Conservation (phyloP, 2,329 filamentous ascomycete species). For the Botrytis fragariae region DNA sequence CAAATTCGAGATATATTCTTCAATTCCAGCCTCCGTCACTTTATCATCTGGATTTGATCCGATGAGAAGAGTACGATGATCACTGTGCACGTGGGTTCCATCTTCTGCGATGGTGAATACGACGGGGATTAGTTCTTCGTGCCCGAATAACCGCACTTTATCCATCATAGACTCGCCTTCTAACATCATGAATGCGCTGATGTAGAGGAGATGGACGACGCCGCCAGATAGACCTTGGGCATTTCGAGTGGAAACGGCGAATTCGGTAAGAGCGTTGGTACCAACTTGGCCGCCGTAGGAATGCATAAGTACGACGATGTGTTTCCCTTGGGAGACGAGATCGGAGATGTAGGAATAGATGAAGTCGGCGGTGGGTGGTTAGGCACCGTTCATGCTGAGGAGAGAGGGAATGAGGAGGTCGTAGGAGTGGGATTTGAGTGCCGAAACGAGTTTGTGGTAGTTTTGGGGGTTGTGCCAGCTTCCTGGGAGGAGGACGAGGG, state of each 20-base stretch:
- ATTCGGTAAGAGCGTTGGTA: not conserved
- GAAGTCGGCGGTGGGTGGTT: not conserved
- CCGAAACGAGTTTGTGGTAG: not conserved
- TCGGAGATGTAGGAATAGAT: not conserved
- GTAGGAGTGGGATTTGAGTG: not conserved
- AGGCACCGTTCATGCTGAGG: not conserved
- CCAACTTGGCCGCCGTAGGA: not conserved
- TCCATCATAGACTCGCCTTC: not conserved
- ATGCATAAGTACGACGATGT: not conserved
- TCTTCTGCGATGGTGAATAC: not conserved
- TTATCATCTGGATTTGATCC: not conserved
- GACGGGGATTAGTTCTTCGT: not conserved
- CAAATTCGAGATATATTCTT: not conserved
- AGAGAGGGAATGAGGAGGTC: not conserved
- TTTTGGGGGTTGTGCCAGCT: not conserved
- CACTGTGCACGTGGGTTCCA: not conserved
- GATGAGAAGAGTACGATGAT: not conserved
- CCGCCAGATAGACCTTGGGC: not conserved
- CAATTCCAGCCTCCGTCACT: not conserved
- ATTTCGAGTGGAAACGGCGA: not conserved
- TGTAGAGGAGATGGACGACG: not conserved
- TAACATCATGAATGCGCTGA: not conserved
- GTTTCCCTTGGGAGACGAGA: not conserved
- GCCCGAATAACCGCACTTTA: not conserved
- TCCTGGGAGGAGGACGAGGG: not conserved